These are phyloP conservation scores for Xylaria multiplex DNA, from an alignment of 2,329 filamentous ascomycete species.

Conservation along the genomic window DNA sequence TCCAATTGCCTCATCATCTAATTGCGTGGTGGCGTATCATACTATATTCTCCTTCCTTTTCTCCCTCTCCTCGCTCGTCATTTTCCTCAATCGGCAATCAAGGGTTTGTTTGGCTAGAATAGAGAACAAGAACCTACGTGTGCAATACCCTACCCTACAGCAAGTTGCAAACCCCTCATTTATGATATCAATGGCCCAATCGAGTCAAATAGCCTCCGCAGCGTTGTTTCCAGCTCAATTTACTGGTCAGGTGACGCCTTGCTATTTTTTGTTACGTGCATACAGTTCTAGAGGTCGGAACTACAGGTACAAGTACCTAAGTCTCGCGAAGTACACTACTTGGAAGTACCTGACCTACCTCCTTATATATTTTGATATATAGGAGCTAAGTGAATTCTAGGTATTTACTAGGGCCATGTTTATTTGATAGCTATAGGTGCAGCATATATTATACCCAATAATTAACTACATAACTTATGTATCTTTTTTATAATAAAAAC, in stretches of 20 bases:
- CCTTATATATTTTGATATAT: too few relatives aligned
- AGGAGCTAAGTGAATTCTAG: too few relatives aligned
- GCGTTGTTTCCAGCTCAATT: slow-evolving; percentile 28
- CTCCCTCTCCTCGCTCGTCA: neutral
- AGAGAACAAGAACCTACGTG: neutral
- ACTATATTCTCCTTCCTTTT: neutral
- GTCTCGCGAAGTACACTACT: too few relatives aligned
- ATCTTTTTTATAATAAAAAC: too few relatives aligned
- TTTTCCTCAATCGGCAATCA: neutral
- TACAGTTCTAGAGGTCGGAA: slow-evolving; percentile 3
- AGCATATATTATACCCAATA: too few relatives aligned
- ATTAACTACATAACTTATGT: too few relatives aligned
- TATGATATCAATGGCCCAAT: slow-evolving; percentile 17
- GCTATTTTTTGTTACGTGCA: slow-evolving; percentile 24
- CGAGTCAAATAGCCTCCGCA: slow-evolving; percentile 22
- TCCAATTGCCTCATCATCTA: neutral
- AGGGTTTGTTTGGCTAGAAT: neutral
- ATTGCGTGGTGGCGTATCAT: neutral
- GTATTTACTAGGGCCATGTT: too few relatives aligned
- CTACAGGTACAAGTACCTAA: neutral
- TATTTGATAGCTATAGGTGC: too few relatives aligned
- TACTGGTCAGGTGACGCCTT: slow-evolving; percentile 32
- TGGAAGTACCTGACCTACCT: too few relatives aligned
- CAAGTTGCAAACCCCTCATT: slow-evolving; percentile 6
- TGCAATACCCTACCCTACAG: neutral